Base-by-base conservation (phyloP, 2,329 filamentous ascomycete species). In the Paradendryphiella salina region DNA sequence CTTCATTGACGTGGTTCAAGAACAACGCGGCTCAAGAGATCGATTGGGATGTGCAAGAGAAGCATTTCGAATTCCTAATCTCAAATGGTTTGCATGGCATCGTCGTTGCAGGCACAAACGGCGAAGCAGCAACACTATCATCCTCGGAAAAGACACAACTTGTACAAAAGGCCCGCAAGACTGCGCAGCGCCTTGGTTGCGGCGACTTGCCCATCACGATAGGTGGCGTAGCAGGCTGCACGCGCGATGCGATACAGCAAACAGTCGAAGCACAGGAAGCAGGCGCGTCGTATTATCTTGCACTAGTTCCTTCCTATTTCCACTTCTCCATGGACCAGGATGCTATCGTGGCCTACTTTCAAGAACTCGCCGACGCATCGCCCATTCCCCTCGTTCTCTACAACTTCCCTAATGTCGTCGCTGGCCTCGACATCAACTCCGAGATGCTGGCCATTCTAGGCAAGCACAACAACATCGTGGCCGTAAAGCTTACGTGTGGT, bases 1-100 rank as follows among this genome's bases (percentile, higher is more conserved):
- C 81, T 1, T 78, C 75, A 15, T 64, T 84, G 59, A 84, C 81
- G 3, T 84, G 77, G 75, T 84, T 84, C 64, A 69, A 73, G 38
- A 70, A 75, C 48, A 74, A 78, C 50, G 59, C 65, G 21, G 68
- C 60, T 4, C 81, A 84, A 59, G 78, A 81, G 34, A 79, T 84
- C 32, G 80, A 84, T 60, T 84, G 80, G 81, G 72, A 76, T 5
- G 65, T 79, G 1, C 80, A 85, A 61, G 76, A 75, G 48, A 74
- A 76, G 55, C 82, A 83, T 51, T 67, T 82, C 18, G 73, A 80
- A 58, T 83, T 82, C 58, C 66, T 84, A n/a, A 73, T 83, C 45
- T 70, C 66, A 9, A 82, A 78, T 35, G 80, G 80, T 1, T 67
- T 84, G 5, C 78, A 83, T 41, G 80, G 80, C 6, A 72, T 72